A percentile compares a stretch with the other conserved stretches of the same genome.
Conservation (phyloP, 2,329 filamentous ascomycete species). For the Lachnellula suecica region DNA sequence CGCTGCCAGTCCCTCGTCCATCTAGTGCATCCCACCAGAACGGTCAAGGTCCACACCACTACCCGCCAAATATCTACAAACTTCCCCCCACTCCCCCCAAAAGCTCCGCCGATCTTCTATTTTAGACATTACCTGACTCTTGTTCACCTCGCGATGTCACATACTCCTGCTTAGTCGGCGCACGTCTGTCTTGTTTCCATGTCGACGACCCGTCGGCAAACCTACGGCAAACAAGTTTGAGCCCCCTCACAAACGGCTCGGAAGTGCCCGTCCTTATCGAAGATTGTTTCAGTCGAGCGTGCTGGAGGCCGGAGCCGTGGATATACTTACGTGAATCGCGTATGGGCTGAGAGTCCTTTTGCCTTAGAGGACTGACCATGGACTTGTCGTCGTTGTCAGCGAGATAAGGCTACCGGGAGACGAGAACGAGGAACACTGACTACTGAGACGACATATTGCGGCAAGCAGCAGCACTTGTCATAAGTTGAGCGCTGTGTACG, state of each 20-base stretch:
- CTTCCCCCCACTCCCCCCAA: background rate
- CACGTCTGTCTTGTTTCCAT: conserved; percentile 9
- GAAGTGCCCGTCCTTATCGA: conserved; percentile 5
- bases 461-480: too few relatives aligned
- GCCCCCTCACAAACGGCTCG: conserved; percentile 11
- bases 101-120: background rate
- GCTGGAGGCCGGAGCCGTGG: background rate
- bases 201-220: background rate
- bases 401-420: background rate
- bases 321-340: background rate
- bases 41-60: conserved; percentile 4
- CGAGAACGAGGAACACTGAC: too few relatives aligned
- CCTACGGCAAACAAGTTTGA: background rate
- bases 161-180: too few relatives aligned
- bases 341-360: conserved; percentile 7
- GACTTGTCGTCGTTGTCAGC: too few relatives aligned
- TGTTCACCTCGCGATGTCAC: too few relatives aligned
- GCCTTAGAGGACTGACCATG: too few relatives aligned
- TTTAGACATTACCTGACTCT: background rate
- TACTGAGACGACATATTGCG: too few relatives aligned
- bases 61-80: background rate
- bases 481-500: background rate
- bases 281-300: background rate
- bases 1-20: background rate
- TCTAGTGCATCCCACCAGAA: conserved; percentile 5